phyloP scores from a whole-genome alignment of 2,329 filamentous ascomycete genomes.

The Rhinocladiella similis region DNA sequence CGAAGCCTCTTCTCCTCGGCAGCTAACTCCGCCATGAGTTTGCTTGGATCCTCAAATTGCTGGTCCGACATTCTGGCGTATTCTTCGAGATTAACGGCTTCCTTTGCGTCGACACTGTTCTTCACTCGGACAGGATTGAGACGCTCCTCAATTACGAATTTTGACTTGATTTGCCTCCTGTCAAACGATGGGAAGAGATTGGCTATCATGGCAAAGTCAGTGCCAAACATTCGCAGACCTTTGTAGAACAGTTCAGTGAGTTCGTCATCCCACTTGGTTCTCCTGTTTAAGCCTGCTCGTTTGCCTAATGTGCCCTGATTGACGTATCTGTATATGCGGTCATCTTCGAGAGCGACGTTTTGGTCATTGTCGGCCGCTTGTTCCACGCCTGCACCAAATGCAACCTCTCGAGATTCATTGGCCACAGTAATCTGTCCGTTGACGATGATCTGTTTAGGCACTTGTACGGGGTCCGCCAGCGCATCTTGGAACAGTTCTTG shows the following conservation, averaged over 20 bases:
- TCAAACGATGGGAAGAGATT: slow-evolving; percentile 61
- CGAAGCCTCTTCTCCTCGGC: slow-evolving; percentile 44
- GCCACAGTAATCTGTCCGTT: slow-evolving; percentile 60
- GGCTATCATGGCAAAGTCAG: slow-evolving; percentile 63
- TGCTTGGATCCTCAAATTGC: slow-evolving; percentile 45
- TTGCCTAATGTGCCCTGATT: slow-evolving; percentile 48
- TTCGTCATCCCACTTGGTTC: slow-evolving; percentile 58
- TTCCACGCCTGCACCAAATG: slow-evolving; percentile 55
- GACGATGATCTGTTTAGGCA: slow-evolving; percentile 53
- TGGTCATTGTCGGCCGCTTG: slow-evolving; percentile 45
- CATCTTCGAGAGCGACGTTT: slow-evolving; percentile 44
- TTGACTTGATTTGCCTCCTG: slow-evolving; percentile 63
- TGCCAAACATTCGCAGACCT: slow-evolving; percentile 63
- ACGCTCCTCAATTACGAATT: slow-evolving; percentile 63
- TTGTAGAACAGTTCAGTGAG: slow-evolving; percentile 63
- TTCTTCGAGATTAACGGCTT: slow-evolving; percentile 44
- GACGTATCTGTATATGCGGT: slow-evolving; percentile 46
- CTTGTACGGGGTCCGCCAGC: slow-evolving; percentile 28
- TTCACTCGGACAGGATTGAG: slow-evolving; percentile 55
- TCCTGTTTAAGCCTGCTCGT: slow-evolving; percentile 48
- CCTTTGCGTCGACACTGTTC: slow-evolving; percentile 48
- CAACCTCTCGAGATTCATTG: slow-evolving; percentile 53
- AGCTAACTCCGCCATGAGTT: slow-evolving; percentile 48
- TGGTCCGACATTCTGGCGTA: slow-evolving; percentile 50
- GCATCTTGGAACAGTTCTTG: slow-evolving; percentile 17